Conservation (phyloP, 768 basidiomycete species). For the Boletus rex-veris region DNA sequence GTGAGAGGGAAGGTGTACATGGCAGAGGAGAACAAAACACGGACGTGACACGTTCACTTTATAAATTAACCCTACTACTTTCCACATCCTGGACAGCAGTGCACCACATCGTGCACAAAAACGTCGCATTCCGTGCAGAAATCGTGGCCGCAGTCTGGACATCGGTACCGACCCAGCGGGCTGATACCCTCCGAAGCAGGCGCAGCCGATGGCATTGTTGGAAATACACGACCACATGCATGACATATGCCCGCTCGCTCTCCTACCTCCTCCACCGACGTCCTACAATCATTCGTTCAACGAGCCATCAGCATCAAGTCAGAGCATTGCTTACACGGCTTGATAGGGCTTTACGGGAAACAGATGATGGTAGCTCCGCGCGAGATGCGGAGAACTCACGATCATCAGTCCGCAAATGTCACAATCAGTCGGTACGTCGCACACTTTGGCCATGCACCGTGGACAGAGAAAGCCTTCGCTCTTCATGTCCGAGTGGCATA, state of each 20-base stretch:
- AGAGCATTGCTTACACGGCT: slow-evolving; percentile 62
- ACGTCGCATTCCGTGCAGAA: slow-evolving; percentile 97
- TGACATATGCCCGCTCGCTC: slow-evolving; percentile 52
- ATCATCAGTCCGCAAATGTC: slow-evolving; percentile 97
- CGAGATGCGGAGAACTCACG: slow-evolving; percentile 95
- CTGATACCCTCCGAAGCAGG: slow-evolving; percentile 65
- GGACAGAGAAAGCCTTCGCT: slow-evolving; percentile 95
- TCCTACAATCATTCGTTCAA: slow-evolving; percentile 29
- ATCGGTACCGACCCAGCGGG: slow-evolving; percentile 82
- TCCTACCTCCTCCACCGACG: slow-evolving; percentile 37
- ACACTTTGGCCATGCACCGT: slow-evolving; percentile 87
- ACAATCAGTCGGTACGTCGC: slow-evolving; percentile 98
- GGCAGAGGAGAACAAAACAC: too few relatives aligned
- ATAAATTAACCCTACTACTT: slow-evolving; percentile 29
- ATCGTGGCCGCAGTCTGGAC: slow-evolving; percentile 79
- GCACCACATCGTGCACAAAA: slow-evolving; percentile 92
- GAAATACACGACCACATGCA: slow-evolving; percentile 76
- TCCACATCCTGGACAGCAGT: slow-evolving; percentile 89
- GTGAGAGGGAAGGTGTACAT: slow-evolving; percentile 30
- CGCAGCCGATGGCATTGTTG: slow-evolving; percentile 36
- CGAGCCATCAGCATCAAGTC: neutral
- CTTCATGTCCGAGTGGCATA: slow-evolving; percentile 90
- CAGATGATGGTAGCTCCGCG: slow-evolving; percentile 91
- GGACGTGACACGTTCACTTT: too few relatives aligned
- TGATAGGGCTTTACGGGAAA: slow-evolving; percentile 90